Evolutionary conservation across 495 filamentous ascomycete genomes (phyloP).

Genomic region (Penicillium silybi): DNA sequence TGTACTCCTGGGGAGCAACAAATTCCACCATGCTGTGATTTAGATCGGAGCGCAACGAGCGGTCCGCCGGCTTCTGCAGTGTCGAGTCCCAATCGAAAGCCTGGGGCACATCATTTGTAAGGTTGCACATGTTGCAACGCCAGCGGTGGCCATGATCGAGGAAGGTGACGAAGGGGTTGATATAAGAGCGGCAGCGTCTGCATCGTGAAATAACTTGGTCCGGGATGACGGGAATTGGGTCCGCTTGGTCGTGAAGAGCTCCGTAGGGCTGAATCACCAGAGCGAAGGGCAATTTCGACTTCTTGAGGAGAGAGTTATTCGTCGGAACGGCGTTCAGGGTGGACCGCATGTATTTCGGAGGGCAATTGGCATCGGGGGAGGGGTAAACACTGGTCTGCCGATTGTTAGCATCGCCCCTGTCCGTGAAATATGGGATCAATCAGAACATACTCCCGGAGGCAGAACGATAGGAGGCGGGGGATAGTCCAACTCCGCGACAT

Average conservation of each 20-base stretch:
- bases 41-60: slow-evolving; percentile 84
- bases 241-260: slow-evolving; percentile 87
- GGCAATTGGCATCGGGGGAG: slow-evolving; percentile 87
- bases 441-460: slow-evolving; percentile 76
- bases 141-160: slow-evolving; percentile 95
- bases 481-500: slow-evolving; percentile 85
- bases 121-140: slow-evolving; percentile 99
- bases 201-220: slow-evolving; percentile 98
- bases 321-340: slow-evolving; percentile 92
- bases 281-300: slow-evolving; percentile 91
- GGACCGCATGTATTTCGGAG: slow-evolving; percentile 90
- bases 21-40: slow-evolving; percentile 96
- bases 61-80: slow-evolving; percentile 80
- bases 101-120: slow-evolving; percentile 97
- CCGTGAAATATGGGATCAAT: neutral
- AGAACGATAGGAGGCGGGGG: slow-evolving; percentile 89
- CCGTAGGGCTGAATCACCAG: slow-evolving; percentile 94
- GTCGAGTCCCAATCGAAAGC: slow-evolving; percentile 97
- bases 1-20: slow-evolving; percentile 97
- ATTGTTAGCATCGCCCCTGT: slow-evolving; percentile 24
- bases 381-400: slow-evolving; percentile 83
- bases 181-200: slow-evolving; percentile 91
- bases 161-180: slow-evolving; percentile 96
- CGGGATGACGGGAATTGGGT: slow-evolving; percentile 83
- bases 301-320: slow-evolving; percentile 87